Percentiles rank a stretch among this genome's conserved stretches.
Conservation (phyloP, 1,284 basidiomycete species). For the Ganoderma multipileum region DNA sequence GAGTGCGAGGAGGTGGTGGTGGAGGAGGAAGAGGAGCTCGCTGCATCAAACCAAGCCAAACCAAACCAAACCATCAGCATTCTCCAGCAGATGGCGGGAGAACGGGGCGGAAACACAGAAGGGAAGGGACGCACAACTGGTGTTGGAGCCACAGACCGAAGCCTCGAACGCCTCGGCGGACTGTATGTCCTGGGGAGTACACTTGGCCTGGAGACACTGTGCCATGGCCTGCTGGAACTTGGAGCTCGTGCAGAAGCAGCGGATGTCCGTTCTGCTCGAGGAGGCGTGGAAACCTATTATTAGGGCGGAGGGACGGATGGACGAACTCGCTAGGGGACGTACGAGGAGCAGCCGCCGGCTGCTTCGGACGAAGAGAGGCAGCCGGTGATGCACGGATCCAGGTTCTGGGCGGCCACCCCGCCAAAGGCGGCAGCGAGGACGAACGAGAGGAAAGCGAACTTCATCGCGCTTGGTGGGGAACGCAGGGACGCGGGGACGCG, state of each 20-base stretch:
- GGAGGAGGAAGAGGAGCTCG: not conserved
- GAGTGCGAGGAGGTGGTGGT: no score
- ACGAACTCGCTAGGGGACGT: not conserved
- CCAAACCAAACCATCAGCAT: not conserved
- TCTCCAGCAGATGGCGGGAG: no score
- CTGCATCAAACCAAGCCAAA: not conserved
- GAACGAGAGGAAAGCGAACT: constrained; percentile 7
- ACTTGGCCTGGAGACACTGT: constrained; percentile 21
- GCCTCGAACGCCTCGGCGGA: constrained; percentile 12
- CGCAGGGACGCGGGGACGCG: not conserved
- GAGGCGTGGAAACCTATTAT: not conserved
- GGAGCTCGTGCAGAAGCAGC: constrained; percentile 26
- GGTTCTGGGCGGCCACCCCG: not conserved
- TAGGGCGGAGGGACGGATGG: not conserved
- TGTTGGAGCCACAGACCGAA: not conserved
- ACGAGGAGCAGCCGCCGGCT: not conserved
- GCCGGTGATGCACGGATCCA: not conserved
- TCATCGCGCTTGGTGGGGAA: not conserved
- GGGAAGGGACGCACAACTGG: not conserved
- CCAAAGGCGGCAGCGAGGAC: constrained; percentile 1
- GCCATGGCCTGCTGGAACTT: constrained; percentile 24
- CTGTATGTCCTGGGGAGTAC: constrained; percentile 20
- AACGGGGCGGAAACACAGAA: no score
- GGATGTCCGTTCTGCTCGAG: constrained; percentile 19
- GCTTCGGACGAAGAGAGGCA: not conserved